Percentiles rank a stretch among this genome's conserved stretches.
Conservation (phyloP, 2,329 filamentous ascomycete genomes). For the Aspergillus sp. region DNA sequence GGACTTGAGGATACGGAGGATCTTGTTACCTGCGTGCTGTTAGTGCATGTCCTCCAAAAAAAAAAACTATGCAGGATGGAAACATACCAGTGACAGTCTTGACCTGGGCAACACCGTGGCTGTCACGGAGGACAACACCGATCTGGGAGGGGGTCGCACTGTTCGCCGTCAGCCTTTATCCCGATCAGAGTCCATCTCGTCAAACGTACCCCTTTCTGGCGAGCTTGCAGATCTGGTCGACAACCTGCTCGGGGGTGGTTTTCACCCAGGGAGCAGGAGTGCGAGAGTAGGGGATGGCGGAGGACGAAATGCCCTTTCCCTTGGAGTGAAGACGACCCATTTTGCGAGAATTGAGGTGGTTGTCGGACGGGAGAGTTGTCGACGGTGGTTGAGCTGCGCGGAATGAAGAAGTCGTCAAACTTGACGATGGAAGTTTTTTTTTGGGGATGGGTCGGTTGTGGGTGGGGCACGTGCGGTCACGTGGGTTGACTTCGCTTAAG, state of each 20-base stretch:
- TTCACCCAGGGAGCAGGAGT: slow-evolving; percentile 92
- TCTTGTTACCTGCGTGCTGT: slow-evolving; percentile 83
- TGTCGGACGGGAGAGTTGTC: slow-evolving; percentile 28
- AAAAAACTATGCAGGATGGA: too few species aligned
- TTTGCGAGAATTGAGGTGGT: slow-evolving; percentile 26
- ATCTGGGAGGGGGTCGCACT: slow-evolving; percentile 96
- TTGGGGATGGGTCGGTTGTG: slow-evolving; percentile 3
- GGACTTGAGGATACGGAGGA: slow-evolving; percentile 97
- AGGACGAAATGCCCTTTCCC: slow-evolving; percentile 98
- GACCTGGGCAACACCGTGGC: slow-evolving; percentile 96
- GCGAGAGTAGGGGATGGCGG: slow-evolving; percentile 95
- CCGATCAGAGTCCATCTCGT: too few species aligned
- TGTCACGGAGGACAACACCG: slow-evolving; percentile 97
- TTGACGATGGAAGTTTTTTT: background rate
- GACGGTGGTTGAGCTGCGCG: slow-evolving; percentile 19
- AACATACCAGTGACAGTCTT: slow-evolving; percentile 92
- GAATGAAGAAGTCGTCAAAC: slow-evolving; percentile 1
- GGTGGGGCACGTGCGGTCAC: slow-evolving; percentile 2
- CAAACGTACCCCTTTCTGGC: slow-evolving; percentile 74
- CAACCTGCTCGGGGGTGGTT: slow-evolving; percentile 96
- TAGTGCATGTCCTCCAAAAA: too few species aligned
- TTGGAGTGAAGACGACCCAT: slow-evolving; percentile 92
- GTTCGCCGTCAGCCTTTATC: background rate
- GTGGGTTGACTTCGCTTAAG: slow-evolving; percentile 3
- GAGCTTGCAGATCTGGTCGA: slow-evolving; percentile 98